These are phyloP conservation scores for Mycena polygramma DNA, from an alignment of 768 basidiomycete species.

Conservation along the genomic window DNA sequence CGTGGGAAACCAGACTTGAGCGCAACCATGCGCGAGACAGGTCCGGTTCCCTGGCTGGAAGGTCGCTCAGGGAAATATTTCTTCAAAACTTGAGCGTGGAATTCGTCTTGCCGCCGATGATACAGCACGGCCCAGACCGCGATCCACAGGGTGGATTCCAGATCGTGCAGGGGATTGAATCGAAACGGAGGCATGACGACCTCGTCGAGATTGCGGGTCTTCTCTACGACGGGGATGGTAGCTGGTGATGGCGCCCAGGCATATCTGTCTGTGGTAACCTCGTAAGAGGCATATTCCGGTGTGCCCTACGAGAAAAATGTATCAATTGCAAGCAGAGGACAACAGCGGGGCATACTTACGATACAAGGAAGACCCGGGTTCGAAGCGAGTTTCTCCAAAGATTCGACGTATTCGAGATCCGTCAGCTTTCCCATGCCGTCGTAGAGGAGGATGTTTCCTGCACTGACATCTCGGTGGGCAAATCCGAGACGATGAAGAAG, in stretches of 20 bases:
- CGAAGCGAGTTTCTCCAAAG: background rate
- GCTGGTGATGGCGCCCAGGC: too few relatives aligned
- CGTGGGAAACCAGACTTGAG: background rate
- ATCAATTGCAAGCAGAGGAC: too few relatives aligned
- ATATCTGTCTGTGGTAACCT: too few relatives aligned
- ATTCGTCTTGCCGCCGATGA: background rate
- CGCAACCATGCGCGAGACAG: background rate
- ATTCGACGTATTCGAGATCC: conserved; percentile 11
- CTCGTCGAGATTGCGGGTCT: too few relatives aligned
- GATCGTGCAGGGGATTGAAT: conserved; percentile 17
- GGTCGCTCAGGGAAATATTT: background rate
- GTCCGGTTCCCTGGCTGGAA: background rate
- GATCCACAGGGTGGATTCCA: conserved; percentile 21
- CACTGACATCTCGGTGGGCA: conserved; percentile 14
- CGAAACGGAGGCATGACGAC: conserved; percentile 5
- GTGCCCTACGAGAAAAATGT: too few relatives aligned
- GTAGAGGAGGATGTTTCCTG: conserved; percentile 10
- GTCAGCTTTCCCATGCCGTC: conserved; percentile 14
- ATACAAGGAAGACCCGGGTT: background rate
- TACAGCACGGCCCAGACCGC: conserved; percentile 1
- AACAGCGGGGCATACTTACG: too few relatives aligned
- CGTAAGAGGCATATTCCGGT: too few relatives aligned
- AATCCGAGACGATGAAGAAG: conserved; percentile 8
- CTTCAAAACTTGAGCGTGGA: background rate
- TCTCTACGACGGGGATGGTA: too few relatives aligned